Evolutionary conservation across 305 asterid species (phyloP), one percentile per base, ranked within the genome.

Genomic region (Striga hermonthica): DNA sequence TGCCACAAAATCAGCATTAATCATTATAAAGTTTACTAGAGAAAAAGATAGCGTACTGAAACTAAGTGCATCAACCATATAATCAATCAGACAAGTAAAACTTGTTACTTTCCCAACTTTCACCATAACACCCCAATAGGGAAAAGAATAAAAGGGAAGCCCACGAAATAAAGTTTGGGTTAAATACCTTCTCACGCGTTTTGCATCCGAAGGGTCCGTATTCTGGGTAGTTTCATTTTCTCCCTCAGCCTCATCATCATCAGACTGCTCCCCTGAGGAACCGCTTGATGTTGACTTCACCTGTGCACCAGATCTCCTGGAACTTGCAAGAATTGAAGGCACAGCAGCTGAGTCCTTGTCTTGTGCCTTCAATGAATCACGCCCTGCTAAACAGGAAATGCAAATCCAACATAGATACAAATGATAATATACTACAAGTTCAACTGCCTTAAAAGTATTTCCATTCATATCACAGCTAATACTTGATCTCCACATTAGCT

Each of bases 171-270:
- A 64, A 59, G 58, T 53, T 50, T 45, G 40, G 40, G 69, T 10
- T 35, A 39, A 54, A 52, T 79, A 90, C 97, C 99, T 93, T 80
- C 99, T 83, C 80, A 85, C 68, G 40, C 97, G 96, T 76, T 88
- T 93, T 43, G 83, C 86, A 81, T 87, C 90, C 13, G 95, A 38
- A 60, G 95, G 89, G 56, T 81, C 87, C 81, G 31, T 74, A 67
- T 82, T 89, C 47, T 81, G 84, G 74, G 81, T 76, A 44, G 77
- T 72, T 68, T 89, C 98, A 60, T 74, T 76, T 70, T 90, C 98
- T 70, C 90, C 96, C 68, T 93, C 99, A 50, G 76, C 81, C 60
- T 93, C 99, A 73, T 93, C 99, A 61, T 93, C 97, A 80, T 93
- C 90, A 0, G 97, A 88, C 71, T 78, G 92, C 22, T 90, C 99